Evolutionary conservation across 2,329 filamentous ascomycete species (phyloP), one percentile per base, ranked within the genome.

Genomic region (Paecilomyces sp.): DNA sequence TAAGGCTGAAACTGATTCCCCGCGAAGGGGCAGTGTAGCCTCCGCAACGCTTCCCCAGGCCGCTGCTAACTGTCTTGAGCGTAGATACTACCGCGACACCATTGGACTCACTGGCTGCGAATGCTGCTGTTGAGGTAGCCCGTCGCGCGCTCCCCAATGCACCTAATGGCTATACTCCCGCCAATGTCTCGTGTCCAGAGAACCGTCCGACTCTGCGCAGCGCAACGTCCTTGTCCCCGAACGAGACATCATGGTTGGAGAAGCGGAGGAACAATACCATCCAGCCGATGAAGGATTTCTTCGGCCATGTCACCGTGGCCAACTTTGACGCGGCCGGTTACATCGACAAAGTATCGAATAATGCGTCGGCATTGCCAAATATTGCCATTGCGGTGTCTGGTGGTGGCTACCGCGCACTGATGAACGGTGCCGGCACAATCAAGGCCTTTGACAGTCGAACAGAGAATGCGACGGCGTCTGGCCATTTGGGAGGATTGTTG

Each of bases 351-450:
- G 73, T 85, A 61, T 74, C 75, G 41, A 76, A 77, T 65, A 87
- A 88, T 72, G 78, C 77, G 1, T 79, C 80, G 15, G 78, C 80
- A 1, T 67, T 88, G 28, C 87, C 87, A 0, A 89, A 87, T 65
- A 86, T 96, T 62, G 91, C 82, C 15, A 84, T 96, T 63, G 90
- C 91, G 11, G 79, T 89, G 53, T 94, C 90, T 0, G 91, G 91
- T 12, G 92, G 92, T 70, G 92, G 92, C 36, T 96, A 94, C 72
- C 83, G 92, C 59, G 91, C 92, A n/a, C 80, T 95, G 77, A 80
- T 92, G 78, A 93, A 89, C 69, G 91, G 90, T 41, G 92, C 88
- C 15, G 92, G 92, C 61, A 88, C 88, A 52, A 67, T 96, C 15
- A 84, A 89, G 31, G 92, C 91, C 0, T 92, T 91, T 65, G 92